These are phyloP conservation scores for Hibiscus trionum DNA, from an alignment of 345 rosid species.

Conservation along the genomic window DNA sequence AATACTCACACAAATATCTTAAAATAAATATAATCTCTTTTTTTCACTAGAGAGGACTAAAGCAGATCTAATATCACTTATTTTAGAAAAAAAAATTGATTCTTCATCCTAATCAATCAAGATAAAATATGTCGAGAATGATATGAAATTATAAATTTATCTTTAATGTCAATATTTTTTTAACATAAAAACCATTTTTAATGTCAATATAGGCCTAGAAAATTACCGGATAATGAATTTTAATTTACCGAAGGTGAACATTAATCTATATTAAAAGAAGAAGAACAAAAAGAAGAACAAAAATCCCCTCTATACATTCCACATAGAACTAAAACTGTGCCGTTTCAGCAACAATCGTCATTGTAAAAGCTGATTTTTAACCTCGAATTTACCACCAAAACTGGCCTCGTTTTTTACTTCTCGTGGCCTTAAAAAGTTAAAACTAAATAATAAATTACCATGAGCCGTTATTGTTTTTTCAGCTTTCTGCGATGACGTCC, in stretches of 20 bases:
- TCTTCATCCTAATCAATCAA: too few relatives aligned
- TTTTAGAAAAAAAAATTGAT: too few relatives aligned
- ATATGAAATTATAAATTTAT: too few relatives aligned
- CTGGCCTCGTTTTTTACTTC: neutral
- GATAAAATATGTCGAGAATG: too few relatives aligned
- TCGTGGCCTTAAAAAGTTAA: neutral
- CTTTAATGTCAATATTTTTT: too few relatives aligned
- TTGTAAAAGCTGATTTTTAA: neutral
- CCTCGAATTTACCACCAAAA: neutral
- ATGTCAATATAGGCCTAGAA: too few relatives aligned
- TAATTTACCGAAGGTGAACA: neutral
- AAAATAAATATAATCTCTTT: too few relatives aligned
- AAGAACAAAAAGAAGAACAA: too few relatives aligned
- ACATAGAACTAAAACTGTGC: neutral
- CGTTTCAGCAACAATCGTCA: neutral
- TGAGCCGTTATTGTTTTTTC: neutral
- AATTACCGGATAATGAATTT: neutral
- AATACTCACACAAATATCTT: too few relatives aligned
- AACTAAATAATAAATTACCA: neutral
- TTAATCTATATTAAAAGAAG: neutral
- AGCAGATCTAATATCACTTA: too few relatives aligned
- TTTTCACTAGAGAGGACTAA: too few relatives aligned
- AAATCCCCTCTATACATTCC: neutral
- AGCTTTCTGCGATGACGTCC: constrained; percentile 32
- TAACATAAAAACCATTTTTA: too few relatives aligned